Evolutionary conservation across 495 filamentous ascomycete genomes (phyloP).

Genomic region (Aspergillus baeticus): DNA sequence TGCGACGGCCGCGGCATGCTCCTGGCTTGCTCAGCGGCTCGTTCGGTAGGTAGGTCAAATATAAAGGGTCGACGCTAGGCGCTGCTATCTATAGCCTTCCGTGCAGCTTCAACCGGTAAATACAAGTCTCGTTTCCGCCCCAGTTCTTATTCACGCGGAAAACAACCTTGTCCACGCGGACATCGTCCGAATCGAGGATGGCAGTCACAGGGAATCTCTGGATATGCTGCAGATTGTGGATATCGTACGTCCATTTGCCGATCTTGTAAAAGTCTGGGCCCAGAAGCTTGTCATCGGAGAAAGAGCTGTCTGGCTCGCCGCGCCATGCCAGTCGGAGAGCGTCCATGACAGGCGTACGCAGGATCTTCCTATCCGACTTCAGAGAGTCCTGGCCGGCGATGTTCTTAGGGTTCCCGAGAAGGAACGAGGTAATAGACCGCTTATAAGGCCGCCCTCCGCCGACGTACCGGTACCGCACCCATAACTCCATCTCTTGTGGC

Average conservation of each 20-base stretch:
- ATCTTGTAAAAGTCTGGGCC: conserved; percentile 43
- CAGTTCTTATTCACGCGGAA: conserved; percentile 49
- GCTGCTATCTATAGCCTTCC: conserved; percentile 25
- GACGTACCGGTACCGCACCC: conserved; percentile 35
- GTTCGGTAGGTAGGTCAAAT: background rate
- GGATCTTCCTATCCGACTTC: conserved; percentile 15
- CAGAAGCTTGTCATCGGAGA: conserved; percentile 34
- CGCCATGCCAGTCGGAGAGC: conserved; percentile 28
- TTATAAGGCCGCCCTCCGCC: background rate
- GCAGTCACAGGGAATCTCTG: conserved; percentile 38
- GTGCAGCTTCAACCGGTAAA: conserved; percentile 46
- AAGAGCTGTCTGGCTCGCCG: conserved; percentile 26
- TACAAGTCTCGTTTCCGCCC: conserved; percentile 44
- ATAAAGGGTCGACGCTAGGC: background rate
- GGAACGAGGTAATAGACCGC: background rate
- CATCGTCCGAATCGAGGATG: conserved; percentile 32
- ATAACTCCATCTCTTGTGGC: conserved; percentile 47
- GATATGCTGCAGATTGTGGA: conserved; percentile 26
- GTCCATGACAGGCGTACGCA: conserved; percentile 34
- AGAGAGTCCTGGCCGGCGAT: conserved; percentile 7
- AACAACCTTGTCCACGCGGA: conserved; percentile 42
- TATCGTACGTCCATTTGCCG: conserved; percentile 44
- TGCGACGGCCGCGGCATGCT: too few relatives aligned
- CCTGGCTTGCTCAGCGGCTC: background rate
- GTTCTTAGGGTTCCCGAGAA: conserved; percentile 4